phyloP scores from a whole-genome alignment of 331 rosid species.

The Dryas integrifolia region DNA sequence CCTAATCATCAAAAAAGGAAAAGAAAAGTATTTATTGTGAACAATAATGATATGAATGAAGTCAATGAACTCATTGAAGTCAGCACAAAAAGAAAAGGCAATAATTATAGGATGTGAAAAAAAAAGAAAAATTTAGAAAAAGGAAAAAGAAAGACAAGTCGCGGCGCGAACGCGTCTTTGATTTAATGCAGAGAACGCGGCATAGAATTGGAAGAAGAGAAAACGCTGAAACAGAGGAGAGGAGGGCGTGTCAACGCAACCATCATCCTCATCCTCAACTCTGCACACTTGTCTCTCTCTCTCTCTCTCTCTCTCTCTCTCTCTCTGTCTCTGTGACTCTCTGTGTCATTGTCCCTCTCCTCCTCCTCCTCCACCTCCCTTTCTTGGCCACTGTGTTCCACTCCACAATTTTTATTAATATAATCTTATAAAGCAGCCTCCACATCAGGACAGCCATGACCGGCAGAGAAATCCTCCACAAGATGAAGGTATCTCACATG shows the following conservation, averaged over 20 bases:
- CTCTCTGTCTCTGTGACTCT: not conserved
- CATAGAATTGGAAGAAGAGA: not conserved
- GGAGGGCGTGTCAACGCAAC: constrained; percentile 44
- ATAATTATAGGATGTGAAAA: not conserved
- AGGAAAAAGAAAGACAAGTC: not conserved
- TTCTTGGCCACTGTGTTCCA: constrained; percentile 17
- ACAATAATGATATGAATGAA: too few relatives aligned
- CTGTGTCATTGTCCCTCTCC: not conserved
- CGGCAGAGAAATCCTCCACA: constrained; percentile 48
- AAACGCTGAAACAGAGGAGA: not conserved
- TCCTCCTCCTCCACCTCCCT: constrained; percentile 12
- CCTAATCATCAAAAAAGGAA: too few relatives aligned
- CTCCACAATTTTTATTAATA: not conserved
- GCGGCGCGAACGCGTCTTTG: constrained; percentile 26
- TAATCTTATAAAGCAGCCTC: not conserved
- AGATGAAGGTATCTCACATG: constrained; percentile 45
- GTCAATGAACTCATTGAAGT: too few relatives aligned
- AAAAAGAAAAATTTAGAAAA: not conserved
- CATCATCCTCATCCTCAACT: constrained; percentile 25
- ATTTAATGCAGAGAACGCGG: constrained; percentile 23
- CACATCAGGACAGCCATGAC: constrained; percentile 30
- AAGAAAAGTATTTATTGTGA: too few relatives aligned
- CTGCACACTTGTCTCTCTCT: constrained; percentile 21
- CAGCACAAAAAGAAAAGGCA: too few relatives aligned
- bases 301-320: not conserved